Base-by-base conservation (phyloP, 2,329 filamentous ascomycete species). In the Hymenoscyphus fructigenus region DNA sequence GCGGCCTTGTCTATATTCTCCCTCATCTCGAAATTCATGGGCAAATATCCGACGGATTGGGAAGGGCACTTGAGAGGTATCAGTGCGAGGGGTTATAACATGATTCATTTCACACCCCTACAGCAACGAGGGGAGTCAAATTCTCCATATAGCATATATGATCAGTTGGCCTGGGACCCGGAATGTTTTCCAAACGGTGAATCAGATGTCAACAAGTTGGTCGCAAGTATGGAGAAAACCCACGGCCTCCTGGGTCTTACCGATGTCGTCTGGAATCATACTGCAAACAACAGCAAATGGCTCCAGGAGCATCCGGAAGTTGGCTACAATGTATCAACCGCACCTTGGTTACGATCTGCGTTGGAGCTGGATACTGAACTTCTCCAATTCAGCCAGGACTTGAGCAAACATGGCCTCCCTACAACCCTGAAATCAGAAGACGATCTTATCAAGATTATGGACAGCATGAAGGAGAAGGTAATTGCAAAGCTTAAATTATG, bases 181-280 rank as follows among this genome's bases (percentile, higher is more conserved):
- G 80, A 81, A 9, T 86, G 89, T 73, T 99, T 99, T 73, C 92
- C 93, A 1, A 86, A 87, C 59, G 96, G 95, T 59, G 92, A 97
- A 78, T 80, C 87, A 65, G 93, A 98, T 76, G 84, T 98, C 63
- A 82, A 88, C 65, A 83, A 86, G 57, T 83, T 99, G 82, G 87
- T 96, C 20, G 78, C 86, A 55, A 93, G 86, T 75, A 90, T 99
- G 84, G 91, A 97, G 78, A 84, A 88, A 60, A 88, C 96, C 61
- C 88, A 96, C 77, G 91, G 91, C 2, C 81, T 99, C 62, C 83
- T 99, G 64, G 92, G 91, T 67, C 79, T 99, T 80, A 97, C 94
- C 0, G 95, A 99, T 76, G 94, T 99, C 67, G 96, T 99, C 56
- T 93, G 95, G 82, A 99, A 99, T 75, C 95, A 99, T 79, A 99